Percentiles rank a stretch among this genome's conserved stretches.
Evolutionary conservation across 2,329 filamentous ascomycete species (phyloP).

Genomic region (Trichophyton rubrum): DNA sequence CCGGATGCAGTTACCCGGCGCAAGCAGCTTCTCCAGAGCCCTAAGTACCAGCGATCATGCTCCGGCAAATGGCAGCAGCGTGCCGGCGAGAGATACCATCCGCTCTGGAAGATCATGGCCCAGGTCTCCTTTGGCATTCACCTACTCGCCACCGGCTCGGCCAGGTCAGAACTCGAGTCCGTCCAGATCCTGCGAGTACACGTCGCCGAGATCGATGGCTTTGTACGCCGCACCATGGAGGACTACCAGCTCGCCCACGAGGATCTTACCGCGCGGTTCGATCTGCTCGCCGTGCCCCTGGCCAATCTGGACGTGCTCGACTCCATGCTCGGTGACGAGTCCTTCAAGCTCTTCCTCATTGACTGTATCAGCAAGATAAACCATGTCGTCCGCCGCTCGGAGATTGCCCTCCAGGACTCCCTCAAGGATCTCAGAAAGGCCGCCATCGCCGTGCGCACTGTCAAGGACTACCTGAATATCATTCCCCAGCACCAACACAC

Average conservation of each 20-base stretch:
- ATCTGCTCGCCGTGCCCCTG: slow-evolving; percentile 69
- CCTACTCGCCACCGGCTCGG: slow-evolving; percentile 68
- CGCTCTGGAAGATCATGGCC: slow-evolving; percentile 76
- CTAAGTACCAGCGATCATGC: slow-evolving; percentile 57
- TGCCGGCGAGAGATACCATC: slow-evolving; percentile 66
- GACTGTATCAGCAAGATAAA: slow-evolving; percentile 85
- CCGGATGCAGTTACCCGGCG: slow-evolving; percentile 41
- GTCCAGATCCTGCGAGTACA: slow-evolving; percentile 80
- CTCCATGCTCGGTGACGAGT: slow-evolving; percentile 71
- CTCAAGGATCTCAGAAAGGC: slow-evolving; percentile 70
- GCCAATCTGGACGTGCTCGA: slow-evolving; percentile 74
- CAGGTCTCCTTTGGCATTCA: slow-evolving; percentile 93
- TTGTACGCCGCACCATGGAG: slow-evolving; percentile 72
- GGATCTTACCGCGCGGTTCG: slow-evolving; percentile 69
- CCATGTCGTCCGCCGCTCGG: slow-evolving; percentile 71
- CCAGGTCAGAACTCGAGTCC: slow-evolving; percentile 79
- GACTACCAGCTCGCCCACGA: slow-evolving; percentile 66
- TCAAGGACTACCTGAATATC: slow-evolving; percentile 58
- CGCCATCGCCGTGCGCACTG: slow-evolving; percentile 59
- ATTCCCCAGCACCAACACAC: background rate
- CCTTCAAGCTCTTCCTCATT: slow-evolving; percentile 69
- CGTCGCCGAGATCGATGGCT: slow-evolving; percentile 87
- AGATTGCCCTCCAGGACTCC: slow-evolving; percentile 60
- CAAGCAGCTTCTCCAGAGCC: slow-evolving; percentile 54
- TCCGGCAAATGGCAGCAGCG: slow-evolving; percentile 64